Base-by-base conservation (phyloP, 1,284 basidiomycete species). In the Agaricales sp. region DNA sequence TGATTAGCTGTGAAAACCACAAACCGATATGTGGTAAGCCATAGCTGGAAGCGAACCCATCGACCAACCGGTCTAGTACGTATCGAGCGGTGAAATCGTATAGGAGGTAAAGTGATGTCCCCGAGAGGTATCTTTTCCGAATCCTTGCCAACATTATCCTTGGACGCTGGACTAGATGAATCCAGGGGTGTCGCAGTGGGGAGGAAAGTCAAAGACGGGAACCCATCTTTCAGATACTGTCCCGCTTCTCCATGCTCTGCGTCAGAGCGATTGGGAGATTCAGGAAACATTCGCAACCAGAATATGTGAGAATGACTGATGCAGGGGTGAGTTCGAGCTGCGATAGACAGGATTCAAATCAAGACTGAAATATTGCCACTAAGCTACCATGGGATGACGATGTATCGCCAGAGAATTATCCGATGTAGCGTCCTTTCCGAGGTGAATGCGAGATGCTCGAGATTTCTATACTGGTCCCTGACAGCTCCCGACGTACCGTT, bases 21-120 rank as follows among this genome's bases (percentile, higher is more conserved):
- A 48, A 55, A 82, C 75, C 82, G 70, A 63, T 81, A 84, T 0
- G 74, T 80, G 56, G 85, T 82, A 64, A 80, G 85, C 80, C 82
- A 85, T 22, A 84, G 61, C 39, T 65, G 68, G 66, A 73, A 79
- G 47, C 70, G 61, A 37, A 80, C 72, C 69, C 77, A 80, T 52
- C 39, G 39, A 8, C 39, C 39, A n/a, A 41, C 16, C 19, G 39
- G 39, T 16, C 39, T n/a, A 18, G 39, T 16, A 8, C 16, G 39
- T 8, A 41, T 4, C 8, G 8, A 16, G 6, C 39, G 13, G 8
- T 41, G 39, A 30, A 30, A 30, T 14, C 26, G 14, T 30, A 30
- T 6, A 6, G 26, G 26, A 6, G 26, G 26, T 6, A 30, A 6
- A 14, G 26, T 14, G 26, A 30, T 14, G 6, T 30, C 14, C 14